Base-by-base conservation (phyloP, 2,329 filamentous ascomycete genomes). In the Talaromyces amestolkiae region DNA sequence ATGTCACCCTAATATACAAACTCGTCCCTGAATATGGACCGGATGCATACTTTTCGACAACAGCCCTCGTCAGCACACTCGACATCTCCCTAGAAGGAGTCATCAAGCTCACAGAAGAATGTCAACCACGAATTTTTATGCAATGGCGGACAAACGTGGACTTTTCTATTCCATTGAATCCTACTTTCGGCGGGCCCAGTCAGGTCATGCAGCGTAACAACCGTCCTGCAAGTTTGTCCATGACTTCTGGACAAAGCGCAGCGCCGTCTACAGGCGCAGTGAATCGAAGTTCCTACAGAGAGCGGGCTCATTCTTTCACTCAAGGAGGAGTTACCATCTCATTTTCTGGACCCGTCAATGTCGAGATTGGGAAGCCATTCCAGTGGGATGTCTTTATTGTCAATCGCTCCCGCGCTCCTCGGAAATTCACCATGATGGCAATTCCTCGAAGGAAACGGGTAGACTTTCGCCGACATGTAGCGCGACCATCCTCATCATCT, bases 301-400 rank as follows among this genome's bases (percentile, higher is more conserved):
- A 78, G 66, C 71, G 75, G 53, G 76, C 76, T n/a, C 76, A 76
- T 66, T 75, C 75, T 15, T 70, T 74, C 1, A 78, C 78, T 13
- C 76, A 80, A 54, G 68, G 81, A 58, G 83, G 81, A 9, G 75
- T 88, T 22, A 84, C 81, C 0, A 79, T 89, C 49, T 86, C 84
- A 1, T 83, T 89, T 68, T 82, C 82, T 5, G 83, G 84, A 0
- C 84, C 85, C 3, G 72, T 76, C 5, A 76, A 73, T 17, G 82
- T 84, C 11, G 72, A 77, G 9, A 81, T 85, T n/a, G 83, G 83
- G 13, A 77, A 82, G 43, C 76, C 81, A 3, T 87, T 89, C 70
- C 77, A 78, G 9, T 86, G 86, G 81, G 77, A 80, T 45, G 77
- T 88, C 3, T 86, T 88, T 66, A 83, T 88, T 45, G 82, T 87